These are phyloP conservation scores for Berberis thunbergii DNA, from an alignment of 164 flowering plant species.

Conservation along the genomic window DNA sequence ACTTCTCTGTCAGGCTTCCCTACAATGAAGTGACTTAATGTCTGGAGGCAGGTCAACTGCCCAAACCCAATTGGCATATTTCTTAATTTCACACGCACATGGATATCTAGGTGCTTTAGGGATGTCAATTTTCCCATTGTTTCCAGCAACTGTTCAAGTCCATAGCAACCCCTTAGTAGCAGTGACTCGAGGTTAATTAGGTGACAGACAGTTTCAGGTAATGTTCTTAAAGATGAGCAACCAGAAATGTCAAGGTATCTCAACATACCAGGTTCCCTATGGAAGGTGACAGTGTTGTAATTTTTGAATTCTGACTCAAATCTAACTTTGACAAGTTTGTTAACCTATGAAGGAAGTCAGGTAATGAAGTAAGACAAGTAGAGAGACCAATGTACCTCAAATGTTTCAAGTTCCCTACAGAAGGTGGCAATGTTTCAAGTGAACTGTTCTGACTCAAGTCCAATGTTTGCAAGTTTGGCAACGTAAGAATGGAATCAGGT, in stretches of 20 bases:
- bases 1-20: too few species aligned
- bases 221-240: background rate
- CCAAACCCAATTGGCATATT: background rate
- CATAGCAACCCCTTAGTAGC: background rate
- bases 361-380: too few species aligned
- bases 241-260: slow-evolving; percentile 8
- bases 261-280: slow-evolving; percentile 6
- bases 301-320: too few species aligned
- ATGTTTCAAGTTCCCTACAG: too few species aligned
- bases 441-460: too few species aligned
- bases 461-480: too few species aligned
- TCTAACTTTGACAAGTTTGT: too few species aligned
- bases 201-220: slow-evolving; percentile 7
- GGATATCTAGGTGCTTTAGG: slow-evolving; percentile 1
- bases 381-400: too few species aligned
- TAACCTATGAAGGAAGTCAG: too few species aligned
- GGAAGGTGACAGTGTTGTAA: too few species aligned
- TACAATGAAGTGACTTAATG: background rate
- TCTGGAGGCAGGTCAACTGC: slow-evolving; percentile 3
- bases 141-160: slow-evolving; percentile 4
- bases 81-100: background rate
- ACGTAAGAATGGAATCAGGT: too few species aligned
- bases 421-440: too few species aligned
- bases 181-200: slow-evolving; percentile 11
- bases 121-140: slow-evolving; percentile 2